phyloP scores from a whole-genome alignment of 805 yeast species.

The Candida sithepensis region DNA sequence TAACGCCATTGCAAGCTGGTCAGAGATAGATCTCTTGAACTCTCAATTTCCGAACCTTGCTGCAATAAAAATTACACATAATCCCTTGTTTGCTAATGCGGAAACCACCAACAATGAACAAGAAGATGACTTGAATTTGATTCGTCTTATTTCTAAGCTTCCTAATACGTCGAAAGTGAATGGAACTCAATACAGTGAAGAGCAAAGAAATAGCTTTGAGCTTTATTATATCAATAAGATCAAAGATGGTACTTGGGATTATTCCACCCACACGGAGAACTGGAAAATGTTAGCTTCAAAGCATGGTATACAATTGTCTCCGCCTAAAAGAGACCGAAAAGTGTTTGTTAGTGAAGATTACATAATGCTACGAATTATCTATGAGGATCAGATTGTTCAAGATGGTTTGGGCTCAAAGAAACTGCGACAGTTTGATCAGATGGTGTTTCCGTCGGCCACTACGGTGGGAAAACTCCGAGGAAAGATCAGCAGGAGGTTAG shows the following conservation, averaged over 20 bases:
- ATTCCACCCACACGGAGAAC: conserved; percentile 23
- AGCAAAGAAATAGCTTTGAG: conserved; percentile 63
- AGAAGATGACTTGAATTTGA: conserved; percentile 10
- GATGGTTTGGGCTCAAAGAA: not conserved
- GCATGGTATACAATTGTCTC: conserved; percentile 28
- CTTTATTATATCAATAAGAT: conserved; percentile 59
- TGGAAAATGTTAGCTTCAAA: conserved; percentile 42
- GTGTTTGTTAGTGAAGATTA: not conserved
- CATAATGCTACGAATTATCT: not conserved
- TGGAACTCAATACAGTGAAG: conserved; percentile 47
- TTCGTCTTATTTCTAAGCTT: conserved; percentile 21
- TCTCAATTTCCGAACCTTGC: conserved; percentile 38
- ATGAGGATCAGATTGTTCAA: not conserved
- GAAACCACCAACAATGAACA: conserved; percentile 12
- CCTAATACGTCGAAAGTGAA: conserved; percentile 42
- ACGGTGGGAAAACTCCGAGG: conserved; percentile 36
- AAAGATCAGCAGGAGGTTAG: conserved; percentile 24
- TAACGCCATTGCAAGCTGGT: conserved; percentile 48
- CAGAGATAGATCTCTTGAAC: conserved; percentile 42
- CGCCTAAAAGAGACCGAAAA: not conserved
- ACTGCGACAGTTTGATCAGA: conserved; percentile 12
- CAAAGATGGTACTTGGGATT: conserved; percentile 25
- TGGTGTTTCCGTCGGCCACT: conserved; percentile 29
- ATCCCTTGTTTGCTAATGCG: conserved; percentile 41
- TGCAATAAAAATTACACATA: conserved; percentile 47